Conservation (phyloP, 2,329 filamentous ascomycete species). For the Clarireedia sp. region DNA sequence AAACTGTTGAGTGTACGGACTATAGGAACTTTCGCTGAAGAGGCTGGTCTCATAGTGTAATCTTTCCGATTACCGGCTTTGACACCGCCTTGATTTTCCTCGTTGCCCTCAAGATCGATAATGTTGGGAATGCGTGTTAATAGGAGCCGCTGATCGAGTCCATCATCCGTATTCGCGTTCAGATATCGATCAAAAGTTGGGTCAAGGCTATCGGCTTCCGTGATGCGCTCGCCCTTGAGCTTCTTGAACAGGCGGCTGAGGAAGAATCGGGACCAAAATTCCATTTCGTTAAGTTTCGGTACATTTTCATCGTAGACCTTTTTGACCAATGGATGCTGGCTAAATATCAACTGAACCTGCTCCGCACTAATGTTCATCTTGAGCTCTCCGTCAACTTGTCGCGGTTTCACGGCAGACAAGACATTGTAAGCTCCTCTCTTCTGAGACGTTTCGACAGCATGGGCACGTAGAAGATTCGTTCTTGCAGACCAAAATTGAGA, state of each 20-base stretch:
- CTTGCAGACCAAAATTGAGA: slow-evolving; percentile 92
- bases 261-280: slow-evolving; percentile 95
- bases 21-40: slow-evolving; percentile 73
- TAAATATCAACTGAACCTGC: slow-evolving; percentile 88
- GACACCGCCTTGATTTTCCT: slow-evolving; percentile 84
- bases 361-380: slow-evolving; percentile 83
- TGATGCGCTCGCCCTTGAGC: slow-evolving; percentile 79
- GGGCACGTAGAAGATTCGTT: slow-evolving; percentile 74
- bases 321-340: slow-evolving; percentile 84
- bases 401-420: slow-evolving; percentile 78
- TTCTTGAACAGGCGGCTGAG: slow-evolving; percentile 85
- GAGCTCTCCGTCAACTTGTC: slow-evolving; percentile 63
- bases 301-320: slow-evolving; percentile 91
- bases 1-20: slow-evolving; percentile 82
- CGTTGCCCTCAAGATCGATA: slow-evolving; percentile 88
- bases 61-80: slow-evolving; percentile 79
- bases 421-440: slow-evolving; percentile 89
- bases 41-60: slow-evolving; percentile 74
- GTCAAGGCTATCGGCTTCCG: slow-evolving; percentile 69
- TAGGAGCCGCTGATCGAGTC: slow-evolving; percentile 45
- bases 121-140: slow-evolving; percentile 72
- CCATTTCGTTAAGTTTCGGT: slow-evolving; percentile 65
- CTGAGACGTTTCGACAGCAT: slow-evolving; percentile 83
- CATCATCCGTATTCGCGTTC: slow-evolving; percentile 56
- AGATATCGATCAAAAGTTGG: slow-evolving; percentile 81